Base-by-base conservation (phyloP, 2,329 filamentous ascomycete genomes). In the Phialemonium atrogriseum region DNA sequence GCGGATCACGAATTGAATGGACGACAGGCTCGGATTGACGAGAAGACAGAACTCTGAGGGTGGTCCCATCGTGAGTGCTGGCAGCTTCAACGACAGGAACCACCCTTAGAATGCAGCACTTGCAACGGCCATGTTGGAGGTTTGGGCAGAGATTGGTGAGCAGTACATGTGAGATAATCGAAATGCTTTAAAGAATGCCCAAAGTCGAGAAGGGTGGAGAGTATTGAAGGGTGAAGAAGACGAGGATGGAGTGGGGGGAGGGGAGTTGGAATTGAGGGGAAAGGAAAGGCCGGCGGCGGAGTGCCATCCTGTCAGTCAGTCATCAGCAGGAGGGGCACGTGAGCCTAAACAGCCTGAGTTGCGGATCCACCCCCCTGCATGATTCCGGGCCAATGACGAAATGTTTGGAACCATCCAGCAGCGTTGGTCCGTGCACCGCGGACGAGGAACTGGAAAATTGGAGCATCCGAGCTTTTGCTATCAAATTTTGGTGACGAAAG, bases 71-170 rank as follows among this genome's bases (percentile, higher is more conserved):
- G 60, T 58, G 59, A 63, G 57, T 48, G 49, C 49, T 50, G 33
- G 33, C 14, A 19, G 36, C 42, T 47, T 50, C 52, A 52, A 54
- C 56, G 58, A 46, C 48, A 52, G 59, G 34, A 51, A 56, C 68
- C 66, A 71, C 67, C 66, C 66, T 69, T 70, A 73, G 43, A 64
- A 64, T 39, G 59, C 60, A 66, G 59, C 59, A 57, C 51, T 52
- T 54, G 56, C 52, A 40, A 57, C 37, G 33, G 49, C 55, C 54
- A 73, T 73, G 42, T 39, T 65, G 48, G 54, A 28, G 27, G 10
- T 9, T 19, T 28, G 17, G n/a, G n/a, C n/a, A 28, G 27, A 17
- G 13, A 18, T 11, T 17, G 17, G 27, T 13, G 27, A 28, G 4
- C 21, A n/a, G n/a, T n/a, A n/a, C n/a, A n/a, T n/a, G n/a, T n/a